Evolutionary conservation across 352 stramenopile genomes (phyloP).

Genomic region (Saprolegnia diclina): DNA sequence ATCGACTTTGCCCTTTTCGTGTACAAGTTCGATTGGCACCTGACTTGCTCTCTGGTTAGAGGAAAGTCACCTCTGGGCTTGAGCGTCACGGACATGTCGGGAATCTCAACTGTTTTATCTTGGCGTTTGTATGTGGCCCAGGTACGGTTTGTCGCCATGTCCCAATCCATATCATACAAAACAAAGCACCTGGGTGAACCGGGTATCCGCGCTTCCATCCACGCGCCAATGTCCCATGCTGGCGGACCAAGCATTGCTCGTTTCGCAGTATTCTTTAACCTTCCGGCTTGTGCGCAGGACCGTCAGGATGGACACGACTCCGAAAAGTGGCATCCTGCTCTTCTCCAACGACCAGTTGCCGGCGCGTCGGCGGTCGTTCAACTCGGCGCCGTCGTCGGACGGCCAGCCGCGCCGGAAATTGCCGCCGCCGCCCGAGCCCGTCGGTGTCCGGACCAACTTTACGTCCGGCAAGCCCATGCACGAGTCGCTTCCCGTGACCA

Average conservation of each 20-base stretch:
- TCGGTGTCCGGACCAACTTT: slow-evolving; percentile 4
- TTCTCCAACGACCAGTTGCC: neutral
- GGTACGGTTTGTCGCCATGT: neutral
- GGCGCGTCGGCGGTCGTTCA: neutral
- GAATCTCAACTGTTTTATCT: neutral
- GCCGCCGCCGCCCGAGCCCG: neutral
- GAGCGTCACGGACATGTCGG: too few relatives aligned
- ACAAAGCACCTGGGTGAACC: neutral
- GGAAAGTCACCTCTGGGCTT: too few relatives aligned
- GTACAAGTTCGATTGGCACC: too few relatives aligned
- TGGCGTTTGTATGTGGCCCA: neutral
- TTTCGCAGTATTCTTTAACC: neutral
- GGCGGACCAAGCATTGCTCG: neutral
- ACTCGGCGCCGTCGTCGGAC: neutral
- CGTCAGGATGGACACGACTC: neutral
- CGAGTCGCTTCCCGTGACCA: neutral
- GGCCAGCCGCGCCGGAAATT: neutral
- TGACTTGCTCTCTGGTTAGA: too few relatives aligned
- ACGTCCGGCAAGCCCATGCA: neutral
- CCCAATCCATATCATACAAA: slow-evolving; percentile 1
- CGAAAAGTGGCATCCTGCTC: neutral
- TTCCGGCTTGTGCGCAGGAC: neutral
- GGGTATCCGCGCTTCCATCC: neutral
- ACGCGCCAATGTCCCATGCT: neutral
- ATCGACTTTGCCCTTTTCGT: too few relatives aligned